phyloP scores from a whole-genome alignment of 2,329 filamentous ascomycete genomes.

The Colletotrichum eleusines region DNA sequence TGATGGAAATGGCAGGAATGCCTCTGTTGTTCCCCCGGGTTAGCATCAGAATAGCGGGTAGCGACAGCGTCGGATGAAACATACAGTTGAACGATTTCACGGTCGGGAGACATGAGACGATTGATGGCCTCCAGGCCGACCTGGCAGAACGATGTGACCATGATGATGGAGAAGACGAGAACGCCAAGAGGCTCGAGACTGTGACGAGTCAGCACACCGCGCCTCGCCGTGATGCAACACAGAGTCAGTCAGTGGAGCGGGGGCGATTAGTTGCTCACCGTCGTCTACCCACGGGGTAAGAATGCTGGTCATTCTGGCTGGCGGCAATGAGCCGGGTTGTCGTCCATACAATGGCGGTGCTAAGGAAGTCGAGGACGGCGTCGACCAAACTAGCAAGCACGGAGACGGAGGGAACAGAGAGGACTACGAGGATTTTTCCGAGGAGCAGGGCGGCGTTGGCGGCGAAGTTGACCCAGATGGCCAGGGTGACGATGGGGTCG shows the following conservation, averaged over 20 bases:
- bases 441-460: conserved; percentile 82
- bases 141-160: conserved; percentile 87
- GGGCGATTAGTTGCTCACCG: conserved; percentile 50
- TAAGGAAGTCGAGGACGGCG: conserved; percentile 83
- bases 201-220: conserved; percentile 24
- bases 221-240: conserved; percentile 13
- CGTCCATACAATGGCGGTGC: conserved; percentile 83
- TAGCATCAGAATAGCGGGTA: conserved; percentile 23
- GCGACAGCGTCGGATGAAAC: conserved; percentile 38
- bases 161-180: conserved; percentile 85
- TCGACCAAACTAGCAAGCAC: conserved; percentile 85
- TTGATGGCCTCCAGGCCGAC: conserved; percentile 78
- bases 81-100: conserved; percentile 76
- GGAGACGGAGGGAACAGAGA: conserved; percentile 84
- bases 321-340: conserved; percentile 77
- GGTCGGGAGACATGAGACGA: conserved; percentile 71
- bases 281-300: conserved; percentile 82
- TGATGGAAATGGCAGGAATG: conserved; percentile 79
- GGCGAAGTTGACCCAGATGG: conserved; percentile 86
- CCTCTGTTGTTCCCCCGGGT: conserved; percentile 53
- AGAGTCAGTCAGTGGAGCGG: background rate
- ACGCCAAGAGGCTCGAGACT: conserved; percentile 84
- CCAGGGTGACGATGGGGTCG: conserved; percentile 82
- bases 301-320: conserved; percentile 77
- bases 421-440: conserved; percentile 81